Conservation (phyloP, 2,329 filamentous ascomycete species). For the Trichoderma harzianum region DNA sequence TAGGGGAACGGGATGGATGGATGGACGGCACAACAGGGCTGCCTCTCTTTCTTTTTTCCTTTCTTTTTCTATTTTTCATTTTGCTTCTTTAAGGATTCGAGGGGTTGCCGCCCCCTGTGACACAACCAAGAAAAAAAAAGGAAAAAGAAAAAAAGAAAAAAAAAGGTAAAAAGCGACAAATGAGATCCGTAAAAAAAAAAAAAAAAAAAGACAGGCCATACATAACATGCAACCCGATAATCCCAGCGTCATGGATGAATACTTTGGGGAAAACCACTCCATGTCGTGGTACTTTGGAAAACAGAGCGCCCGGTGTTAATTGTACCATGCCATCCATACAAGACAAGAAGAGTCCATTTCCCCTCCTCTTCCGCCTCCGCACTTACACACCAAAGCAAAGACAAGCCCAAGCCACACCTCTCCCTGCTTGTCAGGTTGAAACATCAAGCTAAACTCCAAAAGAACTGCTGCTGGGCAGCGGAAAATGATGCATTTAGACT, state of each 20-base stretch:
- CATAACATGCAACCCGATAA: not conserved
- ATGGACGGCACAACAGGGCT: not conserved
- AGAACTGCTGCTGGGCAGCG: not conserved
- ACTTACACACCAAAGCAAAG: not conserved
- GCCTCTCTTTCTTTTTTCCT: not conserved
- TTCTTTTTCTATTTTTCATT: not conserved
- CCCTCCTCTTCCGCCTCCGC: not conserved
- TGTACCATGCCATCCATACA: not conserved
- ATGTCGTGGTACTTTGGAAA: not conserved
- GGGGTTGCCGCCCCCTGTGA: not conserved
- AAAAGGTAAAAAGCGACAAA: not conserved
- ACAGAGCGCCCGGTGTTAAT: not conserved
- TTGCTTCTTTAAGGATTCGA: not conserved
- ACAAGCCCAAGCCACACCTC: not conserved
- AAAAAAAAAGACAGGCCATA: not conserved
- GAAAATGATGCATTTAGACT: not conserved
- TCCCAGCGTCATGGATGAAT: not conserved
- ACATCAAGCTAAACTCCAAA: not conserved
- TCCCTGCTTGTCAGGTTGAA: not conserved
- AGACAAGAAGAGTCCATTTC: not conserved
- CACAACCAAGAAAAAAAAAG: not conserved
- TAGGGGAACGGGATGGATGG: not conserved
- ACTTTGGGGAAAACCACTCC: too few species aligned
- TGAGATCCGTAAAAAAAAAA: not conserved
- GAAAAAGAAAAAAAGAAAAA: not conserved